phyloP scores from a whole-genome alignment of 306 rosid species.

The Acacia confusa region DNA sequence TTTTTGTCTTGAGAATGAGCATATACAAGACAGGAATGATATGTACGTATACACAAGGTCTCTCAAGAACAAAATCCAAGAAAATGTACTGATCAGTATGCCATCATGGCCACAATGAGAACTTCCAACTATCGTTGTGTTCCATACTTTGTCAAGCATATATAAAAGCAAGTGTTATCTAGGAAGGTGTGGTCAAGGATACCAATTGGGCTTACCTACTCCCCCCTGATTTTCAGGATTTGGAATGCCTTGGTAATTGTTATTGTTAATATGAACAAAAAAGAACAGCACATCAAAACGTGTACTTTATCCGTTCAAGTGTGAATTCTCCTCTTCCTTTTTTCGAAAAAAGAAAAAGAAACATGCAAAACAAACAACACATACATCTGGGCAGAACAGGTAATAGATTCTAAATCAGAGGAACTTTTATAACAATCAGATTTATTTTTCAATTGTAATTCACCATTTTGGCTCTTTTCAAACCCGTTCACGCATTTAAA shows the following conservation, averaged over 20 bases:
- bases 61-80: background rate
- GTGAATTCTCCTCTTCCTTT: too few species aligned
- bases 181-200: too few species aligned
- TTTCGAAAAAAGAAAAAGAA: too few species aligned
- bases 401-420: background rate
- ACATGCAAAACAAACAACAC: background rate
- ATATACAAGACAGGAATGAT: background rate
- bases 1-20: background rate
- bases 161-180: slow-evolving; percentile 13
- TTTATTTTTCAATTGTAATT: background rate
- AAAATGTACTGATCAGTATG: background rate
- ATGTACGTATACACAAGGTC: background rate
- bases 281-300: too few species aligned
- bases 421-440: background rate
- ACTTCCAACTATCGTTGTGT: background rate
- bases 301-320: too few species aligned
- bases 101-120: background rate
- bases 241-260: too few species aligned
- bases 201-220: too few species aligned
- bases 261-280: too few species aligned
- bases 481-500: background rate
- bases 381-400: background rate
- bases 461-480: background rate
- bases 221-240: too few species aligned
- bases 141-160: background rate